Percentiles rank a stretch among this genome's conserved stretches.
These are phyloP conservation scores for Solanum habrochaites DNA, from an alignment of 257 asterid genomes.

Conservation along the genomic window DNA sequence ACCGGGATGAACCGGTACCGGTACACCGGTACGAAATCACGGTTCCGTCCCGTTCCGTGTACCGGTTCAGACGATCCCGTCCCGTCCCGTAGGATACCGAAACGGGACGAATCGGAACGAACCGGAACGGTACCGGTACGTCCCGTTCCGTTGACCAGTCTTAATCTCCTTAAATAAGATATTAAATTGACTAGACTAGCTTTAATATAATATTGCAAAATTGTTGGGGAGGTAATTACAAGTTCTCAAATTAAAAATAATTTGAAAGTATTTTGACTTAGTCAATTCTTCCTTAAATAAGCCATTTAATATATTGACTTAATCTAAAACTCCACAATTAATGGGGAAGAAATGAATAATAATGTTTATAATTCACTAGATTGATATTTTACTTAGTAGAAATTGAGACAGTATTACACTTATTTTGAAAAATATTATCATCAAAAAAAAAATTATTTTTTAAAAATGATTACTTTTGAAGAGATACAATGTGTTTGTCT, in stretches of 20 bases:
- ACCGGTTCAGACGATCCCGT: too few relatives aligned
- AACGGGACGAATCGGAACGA: too few relatives aligned
- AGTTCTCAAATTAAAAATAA: not conserved
- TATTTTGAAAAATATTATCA: not conserved
- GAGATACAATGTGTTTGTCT: not conserved
- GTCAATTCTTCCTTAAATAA: not conserved
- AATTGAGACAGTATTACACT: not conserved
- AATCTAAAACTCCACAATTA: not conserved
- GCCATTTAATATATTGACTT: not conserved
- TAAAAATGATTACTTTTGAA: not conserved
- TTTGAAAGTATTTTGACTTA: not conserved
- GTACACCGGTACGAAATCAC: too few relatives aligned
- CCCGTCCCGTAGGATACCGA: too few relatives aligned
- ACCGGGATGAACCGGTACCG: too few relatives aligned
- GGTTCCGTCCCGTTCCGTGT: too few relatives aligned
- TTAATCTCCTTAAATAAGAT: not conserved
- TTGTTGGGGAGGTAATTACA: not conserved
- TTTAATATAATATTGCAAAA: not conserved
- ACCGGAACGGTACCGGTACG: too few relatives aligned
- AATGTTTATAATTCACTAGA: not conserved
- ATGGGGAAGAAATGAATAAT: not conserved
- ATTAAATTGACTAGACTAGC: not conserved
- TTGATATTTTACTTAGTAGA: not conserved
- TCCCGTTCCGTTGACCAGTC: too few relatives aligned
- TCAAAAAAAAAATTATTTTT: not conserved